Base-by-base conservation (phyloP, 805 yeast genomes). In the Kurtzmaniella fragi region DNA sequence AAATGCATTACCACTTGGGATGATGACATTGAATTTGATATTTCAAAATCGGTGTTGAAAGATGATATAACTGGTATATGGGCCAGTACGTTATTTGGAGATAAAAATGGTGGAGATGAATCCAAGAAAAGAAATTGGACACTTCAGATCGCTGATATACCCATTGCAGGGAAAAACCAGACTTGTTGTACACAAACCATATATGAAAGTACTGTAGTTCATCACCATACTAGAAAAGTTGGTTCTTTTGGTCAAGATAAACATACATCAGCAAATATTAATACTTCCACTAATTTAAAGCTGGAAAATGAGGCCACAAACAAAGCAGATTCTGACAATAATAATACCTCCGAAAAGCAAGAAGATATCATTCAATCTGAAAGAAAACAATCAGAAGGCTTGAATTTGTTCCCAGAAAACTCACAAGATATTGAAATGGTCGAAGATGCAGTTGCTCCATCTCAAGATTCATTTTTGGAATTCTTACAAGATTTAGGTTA, bases 401-500 rank as follows among this genome's bases (percentile, higher is more conserved):
- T 38, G 14, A 37, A 28, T n/a, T n/a, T 15, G 37, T 38, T 9
- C 25, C 35, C 28, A 32, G 28, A 17, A 20, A 26, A 11, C 8
- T 5, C 26, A 13, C 16, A 5, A 4, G 16, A 20, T 5, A 17
- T 32, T 7, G 28, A 17, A 16, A 20, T 11, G n/a, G 14, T 30
- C 17, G 32, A 41, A 28, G 10, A 28, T 32, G 14, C 29, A 31
- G 15, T 5, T 15, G 25, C 37, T 25, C 30, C 39, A 32, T 28
- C 32, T n/a, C 57, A 59, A 34, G 71, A 67, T 46, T 62, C 70
- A 23, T 67, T 67, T 38, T 52, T 67, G 53, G 56, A 50, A 38
- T 69, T 67, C 42, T 49, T 89, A 42, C 73, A 70, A 33, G 84
- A 78, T 37, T 62, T 90, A 36, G 96, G 96, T 0, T 89, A 86